phyloP scores from a whole-genome alignment of 2,329 filamentous ascomycete genomes.

The Pseudogymnoascus sp. region DNA sequence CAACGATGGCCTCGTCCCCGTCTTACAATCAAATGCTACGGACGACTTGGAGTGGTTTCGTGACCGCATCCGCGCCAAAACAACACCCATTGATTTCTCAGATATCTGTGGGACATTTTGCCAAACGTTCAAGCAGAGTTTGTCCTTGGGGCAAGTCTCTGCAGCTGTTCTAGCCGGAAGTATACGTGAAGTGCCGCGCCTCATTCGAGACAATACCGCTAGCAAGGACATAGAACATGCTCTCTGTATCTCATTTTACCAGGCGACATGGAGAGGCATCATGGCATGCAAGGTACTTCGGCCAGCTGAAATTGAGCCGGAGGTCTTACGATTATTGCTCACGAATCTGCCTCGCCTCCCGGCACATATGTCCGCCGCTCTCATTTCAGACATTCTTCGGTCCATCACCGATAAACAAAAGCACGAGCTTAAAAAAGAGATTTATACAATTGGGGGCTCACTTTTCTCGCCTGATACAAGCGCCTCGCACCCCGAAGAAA shows the following conservation, averaged over 20 bases:
- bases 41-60: constrained; percentile 1
- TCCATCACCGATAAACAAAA: constrained; percentile 19
- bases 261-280: constrained; percentile 24
- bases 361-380: constrained; percentile 13
- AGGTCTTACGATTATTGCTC: constrained; percentile 16
- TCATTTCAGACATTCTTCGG: constrained; percentile 19
- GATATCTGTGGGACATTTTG: constrained; percentile 19
- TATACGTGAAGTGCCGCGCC: constrained; percentile 13
- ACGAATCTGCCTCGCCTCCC: constrained; percentile 16
- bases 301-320: constrained; percentile 15
- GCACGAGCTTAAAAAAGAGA: constrained; percentile 9
- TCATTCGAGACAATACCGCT: constrained; percentile 3
- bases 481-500: background rate
- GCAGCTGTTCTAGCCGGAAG: constrained; percentile 12
- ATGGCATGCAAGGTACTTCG: constrained; percentile 19
- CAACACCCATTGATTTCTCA: background rate
- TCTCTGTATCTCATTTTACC: constrained; percentile 19
- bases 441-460: constrained; percentile 13
- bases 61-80: background rate
- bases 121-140: constrained; percentile 18
- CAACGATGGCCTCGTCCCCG: background rate
- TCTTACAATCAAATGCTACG: background rate
- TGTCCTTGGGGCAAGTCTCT: constrained; percentile 20
- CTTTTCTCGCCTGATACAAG: background rate
- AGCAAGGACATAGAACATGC: background rate